Base-by-base conservation (phyloP, 2,329 filamentous ascomycete genomes). In the Chaetomiaceae sp. region DNA sequence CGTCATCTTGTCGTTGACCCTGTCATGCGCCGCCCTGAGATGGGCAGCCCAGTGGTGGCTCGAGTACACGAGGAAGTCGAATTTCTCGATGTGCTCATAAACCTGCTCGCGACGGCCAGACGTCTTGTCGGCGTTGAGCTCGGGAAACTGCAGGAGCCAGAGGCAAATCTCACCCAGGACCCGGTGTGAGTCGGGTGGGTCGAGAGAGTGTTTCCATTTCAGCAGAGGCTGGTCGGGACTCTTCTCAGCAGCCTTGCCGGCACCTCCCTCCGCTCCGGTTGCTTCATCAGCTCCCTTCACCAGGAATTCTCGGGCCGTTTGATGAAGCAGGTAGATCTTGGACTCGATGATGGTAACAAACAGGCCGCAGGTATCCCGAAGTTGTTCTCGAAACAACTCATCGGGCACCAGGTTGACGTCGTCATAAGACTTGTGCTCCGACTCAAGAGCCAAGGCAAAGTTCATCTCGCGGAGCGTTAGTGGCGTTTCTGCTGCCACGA, bases 291-390 rank as follows among this genome's bases (percentile, higher is more conserved):
- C 25, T 10, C 50, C 51, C 3, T 21, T 43, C 2, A 60, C 42
- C 9, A 63, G 46, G 39, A 62, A 63, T 19, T 63, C 58, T 30
- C 52, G 55, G 1, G 58, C 60, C 2, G 61, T 63, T 25, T 60
- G 59, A 25, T 63, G 61, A 25, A 62, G 55, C 19, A 63, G 53
- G 19, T 43, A 60, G 20, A 61, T 23, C 35, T 54, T 62, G 12
- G 50, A 55, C 20, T 59, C 53, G n/a, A 49, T 48, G 40, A 62
- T 44, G 8, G 44, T 55, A 7, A 63, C 41, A 21, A 63, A 60
- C 13, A 61, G 58, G 1, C 61, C 60, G 40, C 61, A 63, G 12
- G 58, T 13, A 34, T 56, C 47, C 16, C 49, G 31, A 9, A 63
- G 20, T 5, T 16, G 25, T 8, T 33, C 49, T 20, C 47, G 33